Conservation (phyloP, 768 basidiomycete species). For the Naematelia encephala region DNA sequence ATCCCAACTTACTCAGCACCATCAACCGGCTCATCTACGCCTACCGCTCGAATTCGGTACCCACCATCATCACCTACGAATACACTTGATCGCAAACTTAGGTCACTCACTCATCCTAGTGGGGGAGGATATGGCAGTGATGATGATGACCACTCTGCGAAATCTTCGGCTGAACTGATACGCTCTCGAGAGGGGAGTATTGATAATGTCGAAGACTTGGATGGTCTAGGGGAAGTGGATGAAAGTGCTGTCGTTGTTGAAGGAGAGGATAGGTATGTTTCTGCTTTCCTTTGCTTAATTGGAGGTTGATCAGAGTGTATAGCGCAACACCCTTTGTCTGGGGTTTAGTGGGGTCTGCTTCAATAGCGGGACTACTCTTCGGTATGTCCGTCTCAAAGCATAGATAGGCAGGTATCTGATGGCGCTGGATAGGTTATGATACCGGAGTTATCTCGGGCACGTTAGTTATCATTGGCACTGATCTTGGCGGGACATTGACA, state of each 20-base stretch:
- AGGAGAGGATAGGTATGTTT: neutral
- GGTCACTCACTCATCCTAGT: neutral
- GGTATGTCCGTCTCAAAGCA: slow-evolving; percentile 54
- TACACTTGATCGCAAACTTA: neutral
- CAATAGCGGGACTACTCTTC: slow-evolving; percentile 71
- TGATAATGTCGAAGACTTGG: neutral
- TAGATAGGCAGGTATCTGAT: neutral
- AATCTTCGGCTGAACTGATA: neutral
- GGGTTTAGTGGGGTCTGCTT: slow-evolving; percentile 70
- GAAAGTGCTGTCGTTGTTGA: neutral
- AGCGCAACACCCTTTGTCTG: slow-evolving; percentile 58
- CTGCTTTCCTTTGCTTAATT: neutral
- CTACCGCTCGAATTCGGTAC: neutral
- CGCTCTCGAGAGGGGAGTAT: neutral
- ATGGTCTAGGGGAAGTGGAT: neutral
- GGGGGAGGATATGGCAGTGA: neutral
- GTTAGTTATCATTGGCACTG: slow-evolving; percentile 67
- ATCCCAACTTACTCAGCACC: neutral
- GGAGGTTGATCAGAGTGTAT: neutral
- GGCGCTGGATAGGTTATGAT: slow-evolving; percentile 61
- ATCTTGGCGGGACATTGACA: slow-evolving; percentile 61
- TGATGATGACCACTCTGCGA: neutral
- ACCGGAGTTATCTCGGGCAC: slow-evolving; percentile 75
- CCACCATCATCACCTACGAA: neutral
- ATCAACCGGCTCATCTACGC: neutral